phyloP scores from a whole-genome alignment of 768 basidiomycete genomes.

The Tricholomella constricta region DNA sequence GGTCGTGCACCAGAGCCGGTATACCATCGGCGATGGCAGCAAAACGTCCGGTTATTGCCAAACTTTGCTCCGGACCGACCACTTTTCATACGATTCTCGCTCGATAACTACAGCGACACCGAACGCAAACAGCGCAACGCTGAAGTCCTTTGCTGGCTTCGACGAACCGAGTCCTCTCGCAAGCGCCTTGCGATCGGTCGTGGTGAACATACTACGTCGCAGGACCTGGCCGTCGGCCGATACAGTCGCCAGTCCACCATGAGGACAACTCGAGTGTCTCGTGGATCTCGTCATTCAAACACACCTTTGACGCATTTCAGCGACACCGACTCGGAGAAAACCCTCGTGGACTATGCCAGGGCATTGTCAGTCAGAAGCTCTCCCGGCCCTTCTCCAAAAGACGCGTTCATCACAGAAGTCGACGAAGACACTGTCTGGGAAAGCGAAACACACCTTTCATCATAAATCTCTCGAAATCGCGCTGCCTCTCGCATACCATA shows the following conservation, averaged over 20 bases:
- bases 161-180: slow-evolving; percentile 3
- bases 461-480: too few relatives aligned
- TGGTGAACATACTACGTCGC: background rate
- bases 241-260: background rate
- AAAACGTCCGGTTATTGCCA: slow-evolving; percentile 11
- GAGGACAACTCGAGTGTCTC: background rate
- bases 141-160: slow-evolving; percentile 7
- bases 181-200: background rate
- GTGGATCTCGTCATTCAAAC: background rate
- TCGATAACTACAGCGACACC: background rate
- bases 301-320: background rate
- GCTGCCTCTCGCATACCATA: too few relatives aligned
- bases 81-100: slow-evolving; percentile 1
- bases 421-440: background rate
- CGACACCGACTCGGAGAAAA: slow-evolving; percentile 1
- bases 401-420: too few relatives aligned
- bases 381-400: background rate
- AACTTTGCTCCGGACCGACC: slow-evolving; percentile 17
- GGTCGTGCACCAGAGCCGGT: slow-evolving; percentile 4
- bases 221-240: background rate
- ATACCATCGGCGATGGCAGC: slow-evolving; percentile 6
- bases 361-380: background rate
- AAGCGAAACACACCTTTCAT: background rate
- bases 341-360: background rate
- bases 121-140: background rate